Evolutionary conservation across 345 rosid genomes (phyloP).

Genomic region (Populus deltoides): DNA sequence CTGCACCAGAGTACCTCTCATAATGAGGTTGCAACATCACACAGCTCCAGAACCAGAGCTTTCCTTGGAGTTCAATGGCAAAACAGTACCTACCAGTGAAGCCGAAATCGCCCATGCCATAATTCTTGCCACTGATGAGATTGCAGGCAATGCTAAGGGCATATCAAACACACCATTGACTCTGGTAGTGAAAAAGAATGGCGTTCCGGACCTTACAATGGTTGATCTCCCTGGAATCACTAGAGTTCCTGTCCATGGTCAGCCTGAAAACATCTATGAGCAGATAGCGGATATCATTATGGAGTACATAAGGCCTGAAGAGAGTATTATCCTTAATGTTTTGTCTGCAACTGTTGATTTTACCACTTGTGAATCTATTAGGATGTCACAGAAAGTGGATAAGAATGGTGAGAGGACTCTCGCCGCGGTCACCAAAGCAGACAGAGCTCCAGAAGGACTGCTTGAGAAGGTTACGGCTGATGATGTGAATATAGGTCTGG

Average conservation of each 20-base stretch:
- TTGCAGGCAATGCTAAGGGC: slow-evolving; percentile 47
- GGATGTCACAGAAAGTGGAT: slow-evolving; percentile 46
- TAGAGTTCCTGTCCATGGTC: slow-evolving; percentile 46
- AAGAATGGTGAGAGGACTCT: slow-evolving; percentile 43
- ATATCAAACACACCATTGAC: slow-evolving; percentile 42
- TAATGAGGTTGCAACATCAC: slow-evolving; percentile 47
- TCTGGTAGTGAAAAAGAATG: slow-evolving; percentile 37
- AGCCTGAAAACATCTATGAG: slow-evolving; percentile 38
- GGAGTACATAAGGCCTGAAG: slow-evolving; percentile 29
- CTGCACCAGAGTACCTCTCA: slow-evolving; percentile 50
- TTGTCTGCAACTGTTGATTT: slow-evolving; percentile 45
- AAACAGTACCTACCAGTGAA: slow-evolving; percentile 26
- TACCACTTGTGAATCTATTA: slow-evolving; percentile 42
- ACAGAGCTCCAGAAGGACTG: slow-evolving; percentile 49
- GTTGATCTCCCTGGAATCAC: slow-evolving; percentile 63
- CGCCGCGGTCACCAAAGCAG: slow-evolving; percentile 52
- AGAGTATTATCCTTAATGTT: slow-evolving; percentile 46
- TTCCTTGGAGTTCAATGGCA: slow-evolving; percentile 34
- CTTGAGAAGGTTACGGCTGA: slow-evolving; percentile 44
- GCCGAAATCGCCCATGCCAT: slow-evolving; percentile 29
- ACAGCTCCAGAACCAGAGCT: slow-evolving; percentile 13
- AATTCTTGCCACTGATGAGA: slow-evolving; percentile 34
- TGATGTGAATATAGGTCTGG: slow-evolving; percentile 49
- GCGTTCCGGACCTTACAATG: slow-evolving; percentile 51
- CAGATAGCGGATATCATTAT: no score